Percentiles rank a stretch among this genome's conserved stretches.
Evolutionary conservation across 306 rosid genomes (phyloP).

Genomic region (Crotalaria pallida): DNA sequence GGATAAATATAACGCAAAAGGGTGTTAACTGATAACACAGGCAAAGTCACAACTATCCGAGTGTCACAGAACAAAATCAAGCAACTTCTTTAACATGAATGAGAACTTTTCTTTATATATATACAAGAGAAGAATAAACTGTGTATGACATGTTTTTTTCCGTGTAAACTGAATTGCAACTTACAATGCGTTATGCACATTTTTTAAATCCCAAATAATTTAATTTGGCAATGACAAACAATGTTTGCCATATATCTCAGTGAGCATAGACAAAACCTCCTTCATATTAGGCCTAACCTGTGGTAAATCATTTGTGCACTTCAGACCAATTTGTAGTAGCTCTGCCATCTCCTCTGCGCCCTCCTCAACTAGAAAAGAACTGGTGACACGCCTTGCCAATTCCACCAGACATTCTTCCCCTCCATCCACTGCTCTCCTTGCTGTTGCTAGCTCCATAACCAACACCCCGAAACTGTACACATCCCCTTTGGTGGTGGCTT

Average conservation of each 20-base stretch:
- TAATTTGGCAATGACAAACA: neutral
- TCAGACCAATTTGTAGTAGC: constrained; percentile 63
- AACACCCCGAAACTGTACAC: constrained; percentile 89
- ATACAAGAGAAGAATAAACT: constrained; percentile 37
- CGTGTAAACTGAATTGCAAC: constrained; percentile 15
- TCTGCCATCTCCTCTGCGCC: constrained; percentile 72
- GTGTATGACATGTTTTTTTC: constrained; percentile 3
- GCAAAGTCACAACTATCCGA: neutral
- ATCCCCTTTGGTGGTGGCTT: constrained; percentile 87
- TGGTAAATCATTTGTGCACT: constrained; percentile 69
- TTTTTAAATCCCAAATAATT: neutral
- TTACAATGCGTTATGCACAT: constrained; percentile 16
- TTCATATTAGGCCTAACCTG: constrained; percentile 82
- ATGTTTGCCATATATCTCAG: constrained; percentile 30
- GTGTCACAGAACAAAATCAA: constrained; percentile 18
- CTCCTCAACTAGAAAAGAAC: constrained; percentile 51
- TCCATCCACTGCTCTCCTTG: constrained; percentile 85
- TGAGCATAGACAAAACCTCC: constrained; percentile 75
- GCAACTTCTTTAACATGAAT: constrained; percentile 20
- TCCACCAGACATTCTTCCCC: constrained; percentile 91
- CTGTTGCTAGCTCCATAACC: constrained; percentile 83
- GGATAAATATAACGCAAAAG: neutral
- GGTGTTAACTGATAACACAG: neutral
- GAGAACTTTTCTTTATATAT: constrained; percentile 31
- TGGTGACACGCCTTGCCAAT: constrained; percentile 72